Evolutionary conservation across 1,139 yeast species (phyloP).

Genomic region (Groenewaldozyma auringiensis): DNA sequence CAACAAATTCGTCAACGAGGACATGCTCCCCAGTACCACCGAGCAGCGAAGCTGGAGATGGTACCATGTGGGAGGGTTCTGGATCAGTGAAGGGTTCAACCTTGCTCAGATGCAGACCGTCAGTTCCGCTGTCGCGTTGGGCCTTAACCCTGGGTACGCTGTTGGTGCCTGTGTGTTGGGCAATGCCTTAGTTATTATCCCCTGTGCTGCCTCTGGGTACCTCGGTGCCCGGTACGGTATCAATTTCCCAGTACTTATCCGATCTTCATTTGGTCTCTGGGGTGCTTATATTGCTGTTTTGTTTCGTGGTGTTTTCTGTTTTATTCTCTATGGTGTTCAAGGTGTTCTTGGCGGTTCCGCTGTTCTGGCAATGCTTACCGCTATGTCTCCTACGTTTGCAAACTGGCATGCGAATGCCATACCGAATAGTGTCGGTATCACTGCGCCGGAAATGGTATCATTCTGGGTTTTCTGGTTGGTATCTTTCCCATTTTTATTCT

Average conservation of each 20-base stretch:
- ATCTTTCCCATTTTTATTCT: slow-evolving; percentile 30
- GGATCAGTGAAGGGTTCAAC: slow-evolving; percentile 76
- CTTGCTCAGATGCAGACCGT: slow-evolving; percentile 29
- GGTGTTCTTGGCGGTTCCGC: slow-evolving; percentile 11
- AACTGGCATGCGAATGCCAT: slow-evolving; percentile 26
- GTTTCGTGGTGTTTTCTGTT: slow-evolving; percentile 10
- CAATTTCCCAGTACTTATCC: slow-evolving; percentile 65
- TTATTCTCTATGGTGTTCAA: slow-evolving; percentile 11
- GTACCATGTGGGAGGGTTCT: slow-evolving; percentile 63
- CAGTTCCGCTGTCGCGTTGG: slow-evolving; percentile 20
- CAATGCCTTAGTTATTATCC: slow-evolving; percentile 49
- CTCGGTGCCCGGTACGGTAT: slow-evolving; percentile 67
- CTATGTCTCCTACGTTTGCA: slow-evolving; percentile 32
- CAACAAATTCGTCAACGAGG: slow-evolving; percentile 26
- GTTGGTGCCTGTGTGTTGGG: slow-evolving; percentile 36
- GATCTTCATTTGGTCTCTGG: slow-evolving; percentile 70
- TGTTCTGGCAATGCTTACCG: slow-evolving; percentile 25
- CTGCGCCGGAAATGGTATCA: slow-evolving; percentile 30
- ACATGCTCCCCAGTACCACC: slow-evolving; percentile 62
- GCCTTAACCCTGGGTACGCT: slow-evolving; percentile 21
- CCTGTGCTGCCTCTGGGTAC: slow-evolving; percentile 56
- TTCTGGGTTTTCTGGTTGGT: slow-evolving; percentile 30
- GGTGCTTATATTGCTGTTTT: slow-evolving; percentile 74
- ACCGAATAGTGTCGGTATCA: slow-evolving; percentile 33
- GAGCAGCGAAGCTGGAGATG: slow-evolving; percentile 61